A percentile compares a stretch with the other conserved stretches of the same genome.
Conservation (phyloP, 2,329 filamentous ascomycete species). For the Penicillium paneum region DNA sequence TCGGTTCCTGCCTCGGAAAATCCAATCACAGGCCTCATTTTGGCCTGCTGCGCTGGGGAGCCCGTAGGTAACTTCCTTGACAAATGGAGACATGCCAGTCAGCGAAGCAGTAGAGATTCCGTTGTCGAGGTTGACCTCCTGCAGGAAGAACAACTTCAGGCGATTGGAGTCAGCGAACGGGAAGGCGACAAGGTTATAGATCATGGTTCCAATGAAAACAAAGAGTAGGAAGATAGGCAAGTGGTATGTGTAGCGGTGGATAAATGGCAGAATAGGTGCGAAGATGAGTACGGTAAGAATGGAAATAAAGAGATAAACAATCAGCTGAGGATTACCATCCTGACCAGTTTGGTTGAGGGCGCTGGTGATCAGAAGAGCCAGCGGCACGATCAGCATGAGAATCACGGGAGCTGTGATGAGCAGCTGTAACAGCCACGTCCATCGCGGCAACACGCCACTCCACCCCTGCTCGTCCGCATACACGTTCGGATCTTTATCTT, state of each 20-base stretch:
- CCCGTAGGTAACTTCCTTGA: constrained; percentile 63
- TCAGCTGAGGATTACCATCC: constrained; percentile 71
- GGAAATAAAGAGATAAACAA: constrained; percentile 69
- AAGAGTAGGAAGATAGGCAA: constrained; percentile 72
- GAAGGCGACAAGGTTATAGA: constrained; percentile 84
- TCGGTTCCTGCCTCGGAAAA: constrained; percentile 19
- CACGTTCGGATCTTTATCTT: constrained; percentile 36
- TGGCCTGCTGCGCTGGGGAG: constrained; percentile 70
- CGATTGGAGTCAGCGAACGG: constrained; percentile 78
- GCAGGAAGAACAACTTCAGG: constrained; percentile 84
- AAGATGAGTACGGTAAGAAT: constrained; percentile 68
- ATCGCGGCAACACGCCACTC: constrained; percentile 74
- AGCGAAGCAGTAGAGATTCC: constrained; percentile 68
- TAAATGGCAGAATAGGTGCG: constrained; percentile 74
- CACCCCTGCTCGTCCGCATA: constrained; percentile 78
- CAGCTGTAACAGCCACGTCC: constrained; percentile 86
- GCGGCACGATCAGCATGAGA: constrained; percentile 72
- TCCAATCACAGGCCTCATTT: constrained; percentile 51
- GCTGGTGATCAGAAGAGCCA: constrained; percentile 68
- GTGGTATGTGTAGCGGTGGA: constrained; percentile 82
- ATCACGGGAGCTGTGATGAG: constrained; percentile 74
- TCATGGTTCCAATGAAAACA: constrained; percentile 69
- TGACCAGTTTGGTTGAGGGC: constrained; percentile 76
- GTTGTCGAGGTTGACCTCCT: constrained; percentile 72
- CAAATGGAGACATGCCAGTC: constrained; percentile 64